A percentile compares a stretch with the other conserved stretches of the same genome.
Conservation (phyloP, 768 basidiomycete species). For the Trametes punicea region DNA sequence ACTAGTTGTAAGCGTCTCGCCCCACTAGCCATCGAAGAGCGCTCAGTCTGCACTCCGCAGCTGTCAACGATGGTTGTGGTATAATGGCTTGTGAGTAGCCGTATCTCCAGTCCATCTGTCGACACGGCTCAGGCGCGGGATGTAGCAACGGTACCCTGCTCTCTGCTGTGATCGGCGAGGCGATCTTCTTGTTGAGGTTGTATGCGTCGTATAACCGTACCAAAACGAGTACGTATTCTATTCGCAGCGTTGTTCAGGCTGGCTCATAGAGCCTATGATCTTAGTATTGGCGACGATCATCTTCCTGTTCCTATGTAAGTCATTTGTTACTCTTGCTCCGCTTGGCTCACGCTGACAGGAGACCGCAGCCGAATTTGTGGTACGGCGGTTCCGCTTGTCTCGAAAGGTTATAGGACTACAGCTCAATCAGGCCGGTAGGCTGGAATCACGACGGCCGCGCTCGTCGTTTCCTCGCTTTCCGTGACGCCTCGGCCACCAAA, state of each 20-base stretch:
- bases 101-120: no score
- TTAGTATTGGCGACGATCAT: background rate
- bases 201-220: conserved; percentile 10
- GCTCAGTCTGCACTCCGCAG: background rate
- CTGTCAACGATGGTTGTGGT: conserved; percentile 11
- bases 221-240: background rate
- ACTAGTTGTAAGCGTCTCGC: background rate
- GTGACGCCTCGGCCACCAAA: background rate
- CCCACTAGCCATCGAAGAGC: background rate
- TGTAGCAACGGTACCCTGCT: conserved; percentile 9
- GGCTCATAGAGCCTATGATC: background rate
- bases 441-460: background rate
- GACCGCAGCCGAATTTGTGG: conserved; percentile 1
- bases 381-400: background rate
- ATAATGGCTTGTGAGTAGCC: conserved; percentile 1
- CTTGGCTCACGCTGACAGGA: background rate
- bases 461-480: background rate
- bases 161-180: conserved; percentile 4
- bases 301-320: background rate
- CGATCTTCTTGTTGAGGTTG: conserved; percentile 9
- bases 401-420: no score
- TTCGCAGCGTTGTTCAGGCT: background rate
- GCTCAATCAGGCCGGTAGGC: background rate
- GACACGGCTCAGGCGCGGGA: no score
- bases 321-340: background rate